These are phyloP conservation scores for Schoenoplectus tabernaemontani DNA, from an alignment of 202 grass and related monocot genomes.

Conservation along the genomic window DNA sequence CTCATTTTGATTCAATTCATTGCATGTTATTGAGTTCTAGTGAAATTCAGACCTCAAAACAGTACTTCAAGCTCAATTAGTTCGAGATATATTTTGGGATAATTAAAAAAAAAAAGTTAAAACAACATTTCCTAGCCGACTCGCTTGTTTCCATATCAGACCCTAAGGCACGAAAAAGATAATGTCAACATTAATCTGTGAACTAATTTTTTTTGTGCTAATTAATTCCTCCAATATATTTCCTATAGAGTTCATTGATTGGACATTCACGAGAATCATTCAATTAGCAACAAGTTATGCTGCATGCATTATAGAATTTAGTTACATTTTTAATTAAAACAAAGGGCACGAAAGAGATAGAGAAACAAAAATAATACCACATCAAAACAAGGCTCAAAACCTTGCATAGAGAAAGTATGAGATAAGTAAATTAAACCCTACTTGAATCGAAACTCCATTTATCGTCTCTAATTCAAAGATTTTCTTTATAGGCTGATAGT, in stretches of 20 bases:
- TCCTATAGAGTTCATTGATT: background rate
- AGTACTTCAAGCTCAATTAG: too few relatives aligned
- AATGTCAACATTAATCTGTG: too few relatives aligned
- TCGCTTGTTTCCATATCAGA: too few relatives aligned
- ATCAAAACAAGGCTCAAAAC: conserved; percentile 41
- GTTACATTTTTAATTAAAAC: background rate
- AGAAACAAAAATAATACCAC: conserved; percentile 28
- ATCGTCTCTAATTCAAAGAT: conserved; percentile 48
- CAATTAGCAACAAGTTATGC: background rate
- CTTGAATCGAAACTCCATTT: conserved; percentile 81
- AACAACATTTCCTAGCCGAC: too few relatives aligned
- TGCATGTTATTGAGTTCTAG: too few relatives aligned
- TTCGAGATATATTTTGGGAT: too few relatives aligned
- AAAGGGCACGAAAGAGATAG: background rate
- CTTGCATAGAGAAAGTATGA: conserved; percentile 59
- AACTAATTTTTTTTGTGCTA: too few relatives aligned
- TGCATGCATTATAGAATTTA: background rate
- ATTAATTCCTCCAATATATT: too few relatives aligned
- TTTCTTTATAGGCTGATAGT: conserved; percentile 47
- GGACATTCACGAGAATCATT: background rate
- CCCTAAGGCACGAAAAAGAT: too few relatives aligned
- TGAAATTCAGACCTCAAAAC: too few relatives aligned
- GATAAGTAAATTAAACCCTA: conserved; percentile 89
- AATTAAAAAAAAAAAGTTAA: too few relatives aligned
- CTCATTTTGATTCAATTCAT: too few relatives aligned